phyloP scores from a whole-genome alignment of 176 grass and related monocot species.

The bread wheat (Triticum aestivum) region DNA sequence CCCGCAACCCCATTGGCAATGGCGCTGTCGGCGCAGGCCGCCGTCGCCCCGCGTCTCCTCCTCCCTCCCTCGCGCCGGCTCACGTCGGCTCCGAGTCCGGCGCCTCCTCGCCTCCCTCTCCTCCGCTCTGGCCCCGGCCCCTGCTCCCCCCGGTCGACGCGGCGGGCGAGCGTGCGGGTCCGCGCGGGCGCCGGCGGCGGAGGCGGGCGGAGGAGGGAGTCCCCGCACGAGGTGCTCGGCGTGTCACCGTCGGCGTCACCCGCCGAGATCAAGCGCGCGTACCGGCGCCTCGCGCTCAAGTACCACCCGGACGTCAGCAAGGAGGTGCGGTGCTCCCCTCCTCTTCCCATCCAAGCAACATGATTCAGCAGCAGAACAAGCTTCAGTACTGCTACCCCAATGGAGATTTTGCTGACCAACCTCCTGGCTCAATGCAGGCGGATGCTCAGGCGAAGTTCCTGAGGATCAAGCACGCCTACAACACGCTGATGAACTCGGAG shows the following conservation, averaged over 20 bases:
- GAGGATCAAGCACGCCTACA: slow-evolving; percentile 92
- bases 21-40: slow-evolving; percentile 27
- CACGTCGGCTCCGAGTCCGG: background rate
- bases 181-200: background rate
- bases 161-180: slow-evolving; percentile 2
- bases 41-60: slow-evolving; percentile 16
- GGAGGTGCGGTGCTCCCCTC: slow-evolving; percentile 32
- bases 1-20: slow-evolving; percentile 27
- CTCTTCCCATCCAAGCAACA: background rate
- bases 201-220: slow-evolving; percentile 38
- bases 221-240: slow-evolving; percentile 74
- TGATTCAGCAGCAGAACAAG: background rate
- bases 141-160: background rate
- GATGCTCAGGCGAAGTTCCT: slow-evolving; percentile 80
- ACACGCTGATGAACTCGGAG: slow-evolving; percentile 72
- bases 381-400: too few species aligned
- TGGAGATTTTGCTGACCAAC: too few species aligned
- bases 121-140: background rate
- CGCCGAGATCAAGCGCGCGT: slow-evolving; percentile 81
- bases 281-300: slow-evolving; percentile 77
- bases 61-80: background rate
- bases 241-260: slow-evolving; percentile 60
- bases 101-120: background rate
- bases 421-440: slow-evolving; percentile 28
- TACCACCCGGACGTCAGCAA: slow-evolving; percentile 92